phyloP scores from a whole-genome alignment of 345 rosid genomes.

The Linum lewisii region DNA sequence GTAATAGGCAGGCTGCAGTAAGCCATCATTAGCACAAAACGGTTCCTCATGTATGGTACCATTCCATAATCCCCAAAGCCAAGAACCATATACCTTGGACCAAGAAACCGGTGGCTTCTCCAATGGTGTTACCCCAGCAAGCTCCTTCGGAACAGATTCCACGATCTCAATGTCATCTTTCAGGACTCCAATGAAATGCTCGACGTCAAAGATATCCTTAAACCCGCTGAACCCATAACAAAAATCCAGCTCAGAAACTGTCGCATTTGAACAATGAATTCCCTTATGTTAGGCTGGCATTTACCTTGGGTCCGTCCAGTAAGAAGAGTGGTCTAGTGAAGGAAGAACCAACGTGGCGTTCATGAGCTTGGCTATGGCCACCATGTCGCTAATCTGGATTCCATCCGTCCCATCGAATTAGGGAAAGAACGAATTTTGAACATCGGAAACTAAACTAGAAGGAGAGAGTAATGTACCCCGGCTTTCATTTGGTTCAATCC shows the following conservation, averaged over 20 bases:
- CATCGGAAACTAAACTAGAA: background rate
- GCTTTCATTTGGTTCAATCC: conserved; percentile 87
- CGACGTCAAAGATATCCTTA: conserved; percentile 62
- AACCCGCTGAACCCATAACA: conserved; percentile 35
- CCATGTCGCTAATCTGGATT: conserved; percentile 64
- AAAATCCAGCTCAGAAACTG: background rate
- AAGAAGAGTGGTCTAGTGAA: conserved; percentile 56
- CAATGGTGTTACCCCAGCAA: conserved; percentile 28
- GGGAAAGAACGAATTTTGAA: background rate
- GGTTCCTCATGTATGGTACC: background rate
- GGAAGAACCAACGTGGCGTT: conserved; percentile 66
- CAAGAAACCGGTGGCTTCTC: conserved; percentile 49
- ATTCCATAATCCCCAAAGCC: too few species aligned
- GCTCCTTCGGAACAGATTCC: conserved; percentile 37
- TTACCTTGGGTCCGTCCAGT: conserved; percentile 74
- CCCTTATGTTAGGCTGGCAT: background rate
- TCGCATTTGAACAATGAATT: background rate
- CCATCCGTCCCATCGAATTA: background rate
- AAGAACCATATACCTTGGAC: conserved; percentile 41
- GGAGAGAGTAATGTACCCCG: conserved; percentile 41
- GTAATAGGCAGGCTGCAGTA: conserved; percentile 44
- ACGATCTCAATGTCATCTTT: conserved; percentile 45
- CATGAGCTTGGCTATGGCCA: conserved; percentile 62
- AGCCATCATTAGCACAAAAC: background rate
- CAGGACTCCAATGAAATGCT: conserved; percentile 42